These are phyloP conservation scores for Sambucus nigra DNA, from an alignment of 129 eudicot species.

Conservation along the genomic window DNA sequence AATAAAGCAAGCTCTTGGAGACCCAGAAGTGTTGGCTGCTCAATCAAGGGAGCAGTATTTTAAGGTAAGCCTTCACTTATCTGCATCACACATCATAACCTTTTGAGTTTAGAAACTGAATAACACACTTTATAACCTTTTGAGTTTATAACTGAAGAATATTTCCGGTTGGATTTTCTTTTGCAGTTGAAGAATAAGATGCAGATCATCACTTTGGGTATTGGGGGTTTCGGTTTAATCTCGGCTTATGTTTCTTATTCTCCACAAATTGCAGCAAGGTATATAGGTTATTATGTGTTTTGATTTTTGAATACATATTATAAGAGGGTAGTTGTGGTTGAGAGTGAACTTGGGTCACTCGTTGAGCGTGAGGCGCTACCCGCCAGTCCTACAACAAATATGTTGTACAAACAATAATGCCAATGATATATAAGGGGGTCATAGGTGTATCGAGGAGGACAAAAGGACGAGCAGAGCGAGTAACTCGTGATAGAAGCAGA, in stretches of 20 bases:
- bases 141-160: too few relatives aligned
- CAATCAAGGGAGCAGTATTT: conserved; percentile 70
- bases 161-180: conserved; percentile 1
- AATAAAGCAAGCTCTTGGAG: conserved; percentile 47
- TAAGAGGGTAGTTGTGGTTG: too few relatives aligned
- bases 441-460: too few relatives aligned
- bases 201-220: conserved; percentile 74
- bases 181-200: conserved; percentile 78
- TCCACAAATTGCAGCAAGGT: conserved; percentile 89
- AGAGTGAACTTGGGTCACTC: too few relatives aligned
- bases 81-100: conserved; percentile 1
- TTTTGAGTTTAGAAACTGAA: conserved; percentile 9
- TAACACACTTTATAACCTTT: too few relatives aligned
- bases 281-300: conserved; percentile 4
- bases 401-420: too few relatives aligned
- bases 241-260: conserved; percentile 80
- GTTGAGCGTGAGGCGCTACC: too few relatives aligned
- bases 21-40: conserved; percentile 88
- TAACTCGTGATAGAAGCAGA: too few relatives aligned
- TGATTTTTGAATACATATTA: too few relatives aligned
- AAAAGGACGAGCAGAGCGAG: too few relatives aligned
- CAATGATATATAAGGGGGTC: too few relatives aligned
- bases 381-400: too few relatives aligned
- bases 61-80: conserved; percentile 33
- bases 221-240: conserved; percentile 79